Evolutionary conservation across 306 rosid species (phyloP).

Genomic region (Pterocarpus santalinus): DNA sequence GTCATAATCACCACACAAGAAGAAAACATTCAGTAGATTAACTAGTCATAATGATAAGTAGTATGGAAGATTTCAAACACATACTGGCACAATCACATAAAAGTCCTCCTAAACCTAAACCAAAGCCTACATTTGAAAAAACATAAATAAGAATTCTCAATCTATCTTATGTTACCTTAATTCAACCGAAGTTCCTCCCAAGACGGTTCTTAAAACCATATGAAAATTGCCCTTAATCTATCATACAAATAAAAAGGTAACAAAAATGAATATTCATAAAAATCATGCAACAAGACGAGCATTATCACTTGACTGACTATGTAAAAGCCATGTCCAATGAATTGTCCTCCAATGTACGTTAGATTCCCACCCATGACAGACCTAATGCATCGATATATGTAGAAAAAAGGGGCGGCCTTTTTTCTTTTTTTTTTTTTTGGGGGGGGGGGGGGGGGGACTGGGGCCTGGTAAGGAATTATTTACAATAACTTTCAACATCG

Average conservation of each 20-base stretch:
- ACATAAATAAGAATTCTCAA: too few species aligned
- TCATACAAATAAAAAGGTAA: neutral
- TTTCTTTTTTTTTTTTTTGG: too few species aligned
- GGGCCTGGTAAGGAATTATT: too few species aligned
- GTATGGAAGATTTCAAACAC: neutral
- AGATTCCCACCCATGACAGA: too few species aligned
- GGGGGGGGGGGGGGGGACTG: too few species aligned
- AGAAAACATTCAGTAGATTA: too few species aligned
- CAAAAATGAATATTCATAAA: neutral
- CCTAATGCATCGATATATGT: too few species aligned
- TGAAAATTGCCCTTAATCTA: neutral
- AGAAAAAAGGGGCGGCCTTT: too few species aligned
- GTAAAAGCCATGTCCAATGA: neutral
- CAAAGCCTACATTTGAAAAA: neutral
- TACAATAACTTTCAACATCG: too few species aligned
- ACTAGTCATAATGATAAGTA: neutral
- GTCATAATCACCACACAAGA: neutral
- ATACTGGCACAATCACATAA: neutral
- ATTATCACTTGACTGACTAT: neutral
- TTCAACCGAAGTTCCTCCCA: neutral
- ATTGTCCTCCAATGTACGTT: neutral
- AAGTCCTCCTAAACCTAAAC: constrained; percentile 14
- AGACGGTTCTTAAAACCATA: constrained; percentile 23
- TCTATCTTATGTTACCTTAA: neutral
- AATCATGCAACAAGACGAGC: neutral